Evolutionary conservation across 2,329 filamentous ascomycete genomes (phyloP).

Genomic region (Stachybotrys chartarum): DNA sequence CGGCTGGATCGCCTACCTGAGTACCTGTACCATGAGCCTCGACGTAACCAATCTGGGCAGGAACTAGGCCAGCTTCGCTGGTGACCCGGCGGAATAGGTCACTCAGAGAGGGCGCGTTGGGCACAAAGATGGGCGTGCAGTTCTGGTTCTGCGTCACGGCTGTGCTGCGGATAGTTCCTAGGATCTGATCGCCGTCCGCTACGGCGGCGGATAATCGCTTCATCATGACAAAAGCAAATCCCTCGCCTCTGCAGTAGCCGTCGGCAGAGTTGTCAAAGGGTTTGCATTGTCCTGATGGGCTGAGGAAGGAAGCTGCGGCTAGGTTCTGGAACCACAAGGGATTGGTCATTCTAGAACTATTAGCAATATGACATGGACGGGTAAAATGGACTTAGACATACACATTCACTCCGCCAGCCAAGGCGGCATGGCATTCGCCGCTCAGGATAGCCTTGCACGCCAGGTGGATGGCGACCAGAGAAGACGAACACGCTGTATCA

Average conservation of each 20-base stretch:
- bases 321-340: conserved; percentile 13
- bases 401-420: conserved; percentile 32
- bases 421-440: conserved; percentile 22
- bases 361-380: too few relatives aligned
- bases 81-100: conserved; percentile 17
- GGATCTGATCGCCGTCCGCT: conserved; percentile 35
- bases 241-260: conserved; percentile 48
- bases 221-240: conserved; percentile 33
- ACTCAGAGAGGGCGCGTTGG: conserved; percentile 25
- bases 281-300: conserved; percentile 21
- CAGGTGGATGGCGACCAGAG: conserved; percentile 24
- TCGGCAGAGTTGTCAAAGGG: conserved; percentile 30
- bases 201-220: conserved; percentile 41
- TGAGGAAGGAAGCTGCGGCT: conserved; percentile 13
- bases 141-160: conserved; percentile 34
- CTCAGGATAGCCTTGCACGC: conserved; percentile 21
- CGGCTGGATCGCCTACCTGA: too few relatives aligned
- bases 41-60: conserved; percentile 11
- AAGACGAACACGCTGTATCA: conserved; percentile 32
- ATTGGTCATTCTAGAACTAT: conserved; percentile 16
- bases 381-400: too few relatives aligned
- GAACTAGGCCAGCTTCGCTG: background rate
- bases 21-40: conserved; percentile 42
- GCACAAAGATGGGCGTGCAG: conserved; percentile 32
- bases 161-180: conserved; percentile 29